These are phyloP conservation scores for Carex sylvatica DNA, from an alignment of 202 grass and related monocot species.

Conservation along the genomic window DNA sequence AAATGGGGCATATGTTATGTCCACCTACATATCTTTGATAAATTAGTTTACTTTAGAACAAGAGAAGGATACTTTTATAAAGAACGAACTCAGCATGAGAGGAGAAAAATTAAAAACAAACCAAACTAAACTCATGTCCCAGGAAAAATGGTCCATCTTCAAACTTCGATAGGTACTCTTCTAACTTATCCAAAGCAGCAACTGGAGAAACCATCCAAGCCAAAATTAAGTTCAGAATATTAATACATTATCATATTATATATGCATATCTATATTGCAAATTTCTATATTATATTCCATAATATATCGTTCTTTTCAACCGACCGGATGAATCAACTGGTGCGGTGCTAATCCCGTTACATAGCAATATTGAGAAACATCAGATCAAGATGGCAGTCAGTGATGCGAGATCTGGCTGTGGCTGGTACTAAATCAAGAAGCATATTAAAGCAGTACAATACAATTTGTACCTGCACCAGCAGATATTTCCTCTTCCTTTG, in stretches of 20 bases:
- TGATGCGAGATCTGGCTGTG: slow-evolving; percentile 9
- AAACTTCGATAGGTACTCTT: slow-evolving; percentile 57
- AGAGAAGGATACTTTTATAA: neutral
- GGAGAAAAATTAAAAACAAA: slow-evolving; percentile 14
- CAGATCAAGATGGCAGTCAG: neutral
- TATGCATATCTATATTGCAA: too few species aligned
- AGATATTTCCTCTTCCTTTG: slow-evolving; percentile 40
- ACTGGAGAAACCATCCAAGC: slow-evolving; percentile 26
- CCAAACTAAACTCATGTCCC: slow-evolving; percentile 62
- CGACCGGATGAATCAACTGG: too few species aligned
- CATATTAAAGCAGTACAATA: neutral
- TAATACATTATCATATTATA: neutral
- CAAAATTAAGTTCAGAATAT: slow-evolving; percentile 10
- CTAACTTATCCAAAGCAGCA: slow-evolving; percentile 70
- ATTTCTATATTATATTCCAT: neutral
- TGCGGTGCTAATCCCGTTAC: too few species aligned
- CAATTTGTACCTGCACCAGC: slow-evolving; percentile 36
- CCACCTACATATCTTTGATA: slow-evolving; percentile 43
- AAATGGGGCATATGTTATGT: slow-evolving; percentile 81
- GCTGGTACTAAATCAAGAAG: slow-evolving; percentile 7
- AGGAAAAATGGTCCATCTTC: slow-evolving; percentile 77
- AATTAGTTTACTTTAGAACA: neutral
- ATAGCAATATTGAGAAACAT: too few species aligned
- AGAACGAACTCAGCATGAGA: neutral
- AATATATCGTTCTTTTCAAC: neutral